These are phyloP conservation scores for Friedmanniomyces simplex DNA, from an alignment of 495 filamentous ascomycete species.

Conservation along the genomic window DNA sequence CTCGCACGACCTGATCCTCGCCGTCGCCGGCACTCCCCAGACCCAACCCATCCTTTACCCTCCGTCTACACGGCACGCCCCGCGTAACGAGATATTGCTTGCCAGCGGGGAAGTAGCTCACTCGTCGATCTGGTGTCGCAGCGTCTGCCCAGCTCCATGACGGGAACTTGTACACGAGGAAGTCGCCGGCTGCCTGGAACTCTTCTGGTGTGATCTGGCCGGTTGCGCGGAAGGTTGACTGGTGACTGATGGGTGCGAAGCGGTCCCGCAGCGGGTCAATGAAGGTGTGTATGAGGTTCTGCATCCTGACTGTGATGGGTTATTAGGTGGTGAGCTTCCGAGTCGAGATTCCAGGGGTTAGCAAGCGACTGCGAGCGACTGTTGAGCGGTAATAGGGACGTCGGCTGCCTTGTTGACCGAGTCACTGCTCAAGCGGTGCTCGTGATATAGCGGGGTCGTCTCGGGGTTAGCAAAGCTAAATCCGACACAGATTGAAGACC, in stretches of 20 bases:
- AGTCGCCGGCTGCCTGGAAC: constrained; percentile 92
- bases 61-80: constrained; percentile 81
- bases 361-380: not conserved
- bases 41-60: constrained; percentile 58
- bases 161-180: constrained; percentile 97
- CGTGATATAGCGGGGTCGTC: too few species aligned
- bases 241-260: constrained; percentile 76
- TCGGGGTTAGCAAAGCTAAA: too few species aligned
- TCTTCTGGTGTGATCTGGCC: constrained; percentile 97
- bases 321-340: not conserved
- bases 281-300: constrained; percentile 62
- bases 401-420: not conserved
- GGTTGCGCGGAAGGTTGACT: constrained; percentile 83
- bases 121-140: constrained; percentile 63
- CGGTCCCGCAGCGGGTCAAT: constrained; percentile 79
- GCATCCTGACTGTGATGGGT: constrained; percentile 22
- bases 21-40: constrained; percentile 79
- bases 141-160: constrained; percentile 97
- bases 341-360: not conserved
- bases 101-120: constrained; percentile 67
- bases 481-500: too few species aligned
- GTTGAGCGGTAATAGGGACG: not conserved
- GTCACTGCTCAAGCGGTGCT: not conserved
- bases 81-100: constrained; percentile 96
- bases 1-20: constrained; percentile 73